phyloP scores from a whole-genome alignment of 2,329 filamentous ascomycete genomes.

The Trichoderma sp. region DNA sequence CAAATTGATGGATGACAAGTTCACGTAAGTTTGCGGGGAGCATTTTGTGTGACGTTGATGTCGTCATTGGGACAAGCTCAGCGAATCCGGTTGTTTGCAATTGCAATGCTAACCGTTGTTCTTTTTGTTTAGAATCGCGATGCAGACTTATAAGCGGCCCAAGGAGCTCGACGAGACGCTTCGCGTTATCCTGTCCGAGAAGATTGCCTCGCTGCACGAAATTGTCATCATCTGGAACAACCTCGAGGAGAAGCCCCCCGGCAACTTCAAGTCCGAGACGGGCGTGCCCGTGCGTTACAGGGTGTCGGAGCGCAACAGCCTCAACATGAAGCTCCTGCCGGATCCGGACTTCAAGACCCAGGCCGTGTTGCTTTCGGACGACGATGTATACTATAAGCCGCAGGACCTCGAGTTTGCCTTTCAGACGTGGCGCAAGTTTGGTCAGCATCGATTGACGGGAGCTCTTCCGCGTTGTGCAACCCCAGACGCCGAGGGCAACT shows the following conservation, averaged over 20 bases:
- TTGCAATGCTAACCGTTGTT: background rate
- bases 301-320: constrained; percentile 25
- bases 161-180: constrained; percentile 29
- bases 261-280: constrained; percentile 24
- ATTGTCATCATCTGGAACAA: constrained; percentile 33
- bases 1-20: constrained; percentile 33
- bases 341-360: constrained; percentile 27
- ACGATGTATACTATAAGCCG: constrained; percentile 30
- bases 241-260: constrained; percentile 26
- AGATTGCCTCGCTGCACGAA: constrained; percentile 30
- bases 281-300: constrained; percentile 30
- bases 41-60: background rate
- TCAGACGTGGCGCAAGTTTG: constrained; percentile 27
- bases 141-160: constrained; percentile 29
- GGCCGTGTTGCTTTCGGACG: constrained; percentile 29
- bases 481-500: constrained; percentile 28
- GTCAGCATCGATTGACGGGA: constrained; percentile 21
- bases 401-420: constrained; percentile 30
- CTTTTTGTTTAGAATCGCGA: constrained; percentile 25
- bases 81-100: background rate
- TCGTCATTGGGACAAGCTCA: background rate
- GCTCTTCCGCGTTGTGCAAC: constrained; percentile 36
- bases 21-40: constrained; percentile 26
- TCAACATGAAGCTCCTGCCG: constrained; percentile 30
- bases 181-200: constrained; percentile 23